Base-by-base conservation (phyloP, 1,284 basidiomycete species). In the Fomitopsis schrenkii region DNA sequence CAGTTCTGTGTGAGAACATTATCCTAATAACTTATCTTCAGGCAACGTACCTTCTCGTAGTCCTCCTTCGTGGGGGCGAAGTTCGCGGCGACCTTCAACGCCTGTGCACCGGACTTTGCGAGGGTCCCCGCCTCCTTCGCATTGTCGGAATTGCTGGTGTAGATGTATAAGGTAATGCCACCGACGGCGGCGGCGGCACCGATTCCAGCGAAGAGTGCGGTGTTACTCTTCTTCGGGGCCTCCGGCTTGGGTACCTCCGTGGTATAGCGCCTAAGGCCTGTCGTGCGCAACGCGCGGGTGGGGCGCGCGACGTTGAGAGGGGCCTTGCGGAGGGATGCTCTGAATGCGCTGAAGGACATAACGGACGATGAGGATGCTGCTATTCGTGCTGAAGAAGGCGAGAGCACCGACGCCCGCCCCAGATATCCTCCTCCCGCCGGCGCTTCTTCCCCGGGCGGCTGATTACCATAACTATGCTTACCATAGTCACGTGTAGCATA, bases 31-130 rank as follows among this genome's bases (percentile, higher is more conserved):
- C 15, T 30, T 1, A 46, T 28, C 10, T 3, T 19, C 35, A 54
- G 52, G 52, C 3, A 38, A 15, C 69, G n/a, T 44, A 88, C 90
- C 85, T 95, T 94, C 75, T 94, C 89, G 73, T 95, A 96, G 73
- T 95, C 94, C 57, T 85, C 87, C 77, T 88, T 85, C 41, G 83
- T 80, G 22, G 90, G 90, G 7, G 81, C 79, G 71, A 89, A 89
- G 66, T 86, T 84, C 57, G 80, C 74, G 42, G 78, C 83, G 62
- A 79, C 86, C 75, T 91, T 92, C 15, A 80, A 82, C 10, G 78
- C 71, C 74, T 89, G 87, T 2, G 77, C 75, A 48, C 81, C 84
- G 35, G 85, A 83, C 72, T 87, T 88, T 55, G 80, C 74, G 0
- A 80, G 78, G 12, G 84, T 83, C 19, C 73, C 77, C 28, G 83